phyloP scores from a whole-genome alignment of 257 asterid species.

The Lithospermum erythrorhizon region DNA sequence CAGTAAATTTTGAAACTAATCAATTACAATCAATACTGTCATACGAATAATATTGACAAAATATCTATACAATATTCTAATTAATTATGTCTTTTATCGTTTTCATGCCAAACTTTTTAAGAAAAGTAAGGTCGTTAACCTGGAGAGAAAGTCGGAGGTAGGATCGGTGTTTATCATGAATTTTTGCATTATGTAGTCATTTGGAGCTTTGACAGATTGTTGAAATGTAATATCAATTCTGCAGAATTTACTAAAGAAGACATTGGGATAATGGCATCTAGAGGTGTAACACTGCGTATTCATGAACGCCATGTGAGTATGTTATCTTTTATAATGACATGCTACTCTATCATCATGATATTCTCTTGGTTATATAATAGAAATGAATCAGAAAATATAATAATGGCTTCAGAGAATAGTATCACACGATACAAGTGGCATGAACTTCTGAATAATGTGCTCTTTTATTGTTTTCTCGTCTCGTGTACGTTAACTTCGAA shows the following conservation, averaged over 20 bases:
- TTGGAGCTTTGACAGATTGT: too few species aligned
- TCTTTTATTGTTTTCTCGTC: conserved; percentile 62
- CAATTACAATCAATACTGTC: too few species aligned
- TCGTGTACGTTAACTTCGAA: conserved; percentile 45
- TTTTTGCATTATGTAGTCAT: conserved; percentile 3
- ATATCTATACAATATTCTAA: too few species aligned
- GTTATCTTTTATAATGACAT: not conserved
- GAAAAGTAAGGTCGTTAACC: too few species aligned
- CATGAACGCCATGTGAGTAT: conserved; percentile 47
- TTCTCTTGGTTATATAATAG: not conserved
- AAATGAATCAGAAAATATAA: not conserved
- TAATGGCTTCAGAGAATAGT: too few species aligned
- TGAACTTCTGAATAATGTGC: conserved; percentile 34
- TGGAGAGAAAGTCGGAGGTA: not conserved
- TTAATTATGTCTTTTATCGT: too few species aligned
- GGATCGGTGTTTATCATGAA: conserved; percentile 5
- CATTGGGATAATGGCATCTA: conserved; percentile 30
- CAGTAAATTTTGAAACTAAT: too few species aligned
- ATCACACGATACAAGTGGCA: not conserved
- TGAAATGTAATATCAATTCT: not conserved
- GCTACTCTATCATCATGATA: not conserved
- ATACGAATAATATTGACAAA: too few species aligned
- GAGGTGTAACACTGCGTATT: conserved; percentile 32
- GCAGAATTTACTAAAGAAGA: conserved; percentile 25
- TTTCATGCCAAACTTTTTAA: too few species aligned